Base-by-base conservation (phyloP, 2,329 filamentous ascomycete species). In the Colletotrichum somersetense region DNA sequence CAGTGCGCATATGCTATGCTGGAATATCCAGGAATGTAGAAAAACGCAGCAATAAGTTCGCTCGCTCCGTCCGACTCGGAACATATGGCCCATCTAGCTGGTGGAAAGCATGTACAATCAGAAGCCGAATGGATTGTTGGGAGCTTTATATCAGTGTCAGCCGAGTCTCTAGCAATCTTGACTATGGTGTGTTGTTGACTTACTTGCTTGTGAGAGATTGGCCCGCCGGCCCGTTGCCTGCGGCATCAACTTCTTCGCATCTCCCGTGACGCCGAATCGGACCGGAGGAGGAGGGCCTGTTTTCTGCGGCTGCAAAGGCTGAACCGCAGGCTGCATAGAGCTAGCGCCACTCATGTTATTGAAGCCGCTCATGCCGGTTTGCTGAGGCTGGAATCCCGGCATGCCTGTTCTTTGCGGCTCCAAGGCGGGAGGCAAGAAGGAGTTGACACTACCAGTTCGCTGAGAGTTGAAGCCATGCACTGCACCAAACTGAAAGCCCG, bases 181-280 rank as follows among this genome's bases (percentile, higher is more conserved):
- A 48, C 14, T 33, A 30, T 52, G n/a, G 30, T 48, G 42, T 50
- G 23, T 30, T 30, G 26, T 53, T 35, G 52, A 95, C 96, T 92
- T 91, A 98, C 96, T 99, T 79, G 96, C 96, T 90, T 97, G 93
- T 64, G 93, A 88, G 76, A 99, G 87, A 81, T 98, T 98, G 68
- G 96, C 96, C 85, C 93, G 91, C 77, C 93, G 87, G 75, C 96
- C 96, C 8, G 96, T 99, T 38, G 94, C 89, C 84, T 98, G 96
- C 40, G 95, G 91, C 73, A 89, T 87, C 77, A 98, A 84, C 81
- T 93, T 96, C 83, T 95, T 94, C 40, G 90, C 85, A 61, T 91
- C 89, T 38, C 87, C 85, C 69, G 89, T 87, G 46, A 97, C 91
- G 50, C 96, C 96, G 80, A 99, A 99, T 72, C 94, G 90, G 23